Conservation (phyloP, 257 asterid species). For the Euphrasia confusa region DNA sequence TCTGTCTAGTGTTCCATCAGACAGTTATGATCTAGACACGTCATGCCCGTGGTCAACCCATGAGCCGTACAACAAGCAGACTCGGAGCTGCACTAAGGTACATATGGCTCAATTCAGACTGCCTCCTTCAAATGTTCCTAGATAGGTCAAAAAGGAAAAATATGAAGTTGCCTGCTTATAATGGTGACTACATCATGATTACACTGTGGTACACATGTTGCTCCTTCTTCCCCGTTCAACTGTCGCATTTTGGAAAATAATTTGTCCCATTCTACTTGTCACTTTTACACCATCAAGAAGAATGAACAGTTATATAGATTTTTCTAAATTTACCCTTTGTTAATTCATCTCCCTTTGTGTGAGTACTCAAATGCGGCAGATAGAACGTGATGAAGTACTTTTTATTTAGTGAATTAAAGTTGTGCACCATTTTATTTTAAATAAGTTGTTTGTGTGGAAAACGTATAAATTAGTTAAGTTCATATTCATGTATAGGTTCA, state of each 20-base stretch:
- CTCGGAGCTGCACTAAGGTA: slow-evolving; percentile 93
- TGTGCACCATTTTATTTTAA: background rate
- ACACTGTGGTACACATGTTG: too few relatives aligned
- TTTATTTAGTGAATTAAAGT: too few relatives aligned
- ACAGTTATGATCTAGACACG: slow-evolving; percentile 62
- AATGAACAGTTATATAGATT: too few relatives aligned
- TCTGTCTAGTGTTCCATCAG: slow-evolving; percentile 55
- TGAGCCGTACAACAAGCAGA: slow-evolving; percentile 57
- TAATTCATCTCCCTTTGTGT: too few relatives aligned
- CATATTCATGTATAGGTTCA: slow-evolving; percentile 56
- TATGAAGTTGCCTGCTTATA: background rate
- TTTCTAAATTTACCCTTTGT: too few relatives aligned
- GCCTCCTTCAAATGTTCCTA: slow-evolving; percentile 1
- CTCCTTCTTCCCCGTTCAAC: too few relatives aligned
- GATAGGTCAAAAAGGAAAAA: background rate
- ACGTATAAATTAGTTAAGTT: background rate
- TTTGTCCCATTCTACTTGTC: too few relatives aligned
- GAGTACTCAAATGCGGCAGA: too few relatives aligned
- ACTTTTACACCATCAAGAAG: too few relatives aligned
- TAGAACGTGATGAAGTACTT: too few relatives aligned
- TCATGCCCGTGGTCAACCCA: slow-evolving; percentile 63
- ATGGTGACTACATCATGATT: background rate
- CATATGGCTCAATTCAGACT: background rate
- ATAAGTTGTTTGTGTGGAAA: background rate
- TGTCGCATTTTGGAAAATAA: too few relatives aligned